Base-by-base conservation (phyloP, 192 early-diverging fungal genomes). In the Ramicandelaber brevisporus region DNA sequence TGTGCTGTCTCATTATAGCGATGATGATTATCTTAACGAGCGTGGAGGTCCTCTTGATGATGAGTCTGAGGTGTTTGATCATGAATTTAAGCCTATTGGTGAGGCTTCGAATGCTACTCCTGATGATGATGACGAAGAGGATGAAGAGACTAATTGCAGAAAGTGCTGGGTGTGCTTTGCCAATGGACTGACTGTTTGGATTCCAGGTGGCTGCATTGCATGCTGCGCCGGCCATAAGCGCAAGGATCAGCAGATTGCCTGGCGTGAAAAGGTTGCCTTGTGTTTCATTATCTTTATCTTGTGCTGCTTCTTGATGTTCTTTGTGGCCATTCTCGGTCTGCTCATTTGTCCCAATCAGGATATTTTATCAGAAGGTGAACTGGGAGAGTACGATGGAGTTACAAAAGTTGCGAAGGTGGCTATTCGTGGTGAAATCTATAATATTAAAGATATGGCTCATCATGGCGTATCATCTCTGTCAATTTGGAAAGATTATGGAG, bases 221-320 rank as follows among this genome's bases (percentile, higher is more conserved):
- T 66, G 59, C 37, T 73, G 74, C 34, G 81, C 77, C 23, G 53
- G 68, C 31, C 81, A 85, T 63, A 53, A 61, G 41, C 62, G 65
- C 27, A 51, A 48, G 21, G 77, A 80, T 45, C 62, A 82, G 34
- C 77, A 70, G 28, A 63, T 78, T 46, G 92, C 92, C 3, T 97
- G 92, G 92, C 65, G 92, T 32, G 92, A 97, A 47, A 93, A 97
- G 48, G 66, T 88, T 3, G 78, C 92, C 3, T 56, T 97, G 12
- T 85, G 80, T 39, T 52, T 69, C 23, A 43, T 93, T 29, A 82
- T 89, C 20, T 50, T 70, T 12, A 43, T 85, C 4, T 37, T 86
- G 29, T 79, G 73, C 22, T 58, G 54, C 12, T 40, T 70, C 30
- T 68, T 84, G 23, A 66, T 93, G 23, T 86, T 87, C 55, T 73